These are phyloP conservation scores for Polyporus tsugae DNA, from an alignment of 1,284 basidiomycete species.

Conservation along the genomic window DNA sequence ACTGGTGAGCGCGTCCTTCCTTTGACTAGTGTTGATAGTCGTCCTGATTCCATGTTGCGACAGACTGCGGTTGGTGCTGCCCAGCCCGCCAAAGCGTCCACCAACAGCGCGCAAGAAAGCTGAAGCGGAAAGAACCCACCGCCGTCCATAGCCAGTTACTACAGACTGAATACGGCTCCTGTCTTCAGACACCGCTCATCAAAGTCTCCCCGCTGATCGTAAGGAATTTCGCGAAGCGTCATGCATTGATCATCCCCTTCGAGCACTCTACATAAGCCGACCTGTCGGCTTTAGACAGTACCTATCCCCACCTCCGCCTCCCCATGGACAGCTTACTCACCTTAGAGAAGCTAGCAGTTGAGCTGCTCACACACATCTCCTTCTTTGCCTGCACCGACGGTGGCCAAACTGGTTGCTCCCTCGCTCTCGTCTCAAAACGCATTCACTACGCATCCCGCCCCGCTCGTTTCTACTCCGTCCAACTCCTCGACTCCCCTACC, in stretches of 20 bases:
- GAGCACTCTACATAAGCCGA: background rate
- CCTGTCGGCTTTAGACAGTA: background rate
- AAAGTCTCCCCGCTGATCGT: background rate
- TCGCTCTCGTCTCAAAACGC: slow-evolving; percentile 31
- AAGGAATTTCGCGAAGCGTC: background rate
- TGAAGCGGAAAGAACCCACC: background rate
- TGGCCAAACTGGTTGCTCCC: slow-evolving; percentile 25
- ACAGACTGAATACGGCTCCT: background rate
- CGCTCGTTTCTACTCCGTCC: slow-evolving; percentile 30
- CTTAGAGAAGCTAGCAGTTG: slow-evolving; percentile 31
- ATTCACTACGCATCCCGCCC: slow-evolving; percentile 30
- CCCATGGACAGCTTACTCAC: slow-evolving; percentile 4
- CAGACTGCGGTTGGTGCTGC: slow-evolving; percentile 19
- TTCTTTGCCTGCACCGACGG: slow-evolving; percentile 32
- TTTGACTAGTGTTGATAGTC: slow-evolving; percentile 12
- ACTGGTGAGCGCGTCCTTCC: background rate
- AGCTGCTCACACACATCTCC: slow-evolving; percentile 29
- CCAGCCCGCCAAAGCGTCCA: background rate
- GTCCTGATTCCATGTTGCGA: slow-evolving; percentile 4
- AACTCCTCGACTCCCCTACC: slow-evolving; percentile 25
- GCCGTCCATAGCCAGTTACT: background rate
- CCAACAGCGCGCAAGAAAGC: slow-evolving; percentile 9
- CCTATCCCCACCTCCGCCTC: background rate
- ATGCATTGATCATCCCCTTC: slow-evolving; percentile 2
- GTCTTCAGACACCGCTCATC: slow-evolving; percentile 2